Evolutionary conservation across 2,329 filamentous ascomycete species (phyloP), one percentile per base, ranked within the genome.

Genomic region (Penicillium sp.): DNA sequence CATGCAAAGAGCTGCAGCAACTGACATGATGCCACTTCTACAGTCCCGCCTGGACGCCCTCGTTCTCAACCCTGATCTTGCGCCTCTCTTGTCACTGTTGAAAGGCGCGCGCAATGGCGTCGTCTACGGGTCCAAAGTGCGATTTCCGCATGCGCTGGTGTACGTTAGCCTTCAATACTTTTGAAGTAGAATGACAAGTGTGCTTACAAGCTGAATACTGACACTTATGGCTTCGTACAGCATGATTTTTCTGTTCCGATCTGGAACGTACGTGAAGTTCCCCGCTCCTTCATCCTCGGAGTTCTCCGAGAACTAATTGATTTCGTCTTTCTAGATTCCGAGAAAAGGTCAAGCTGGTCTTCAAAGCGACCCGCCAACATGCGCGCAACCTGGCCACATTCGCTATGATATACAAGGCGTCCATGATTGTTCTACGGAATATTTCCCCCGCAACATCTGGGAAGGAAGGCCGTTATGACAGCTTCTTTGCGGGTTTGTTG

Each of bases 221-320:
- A 71, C 60, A 35, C 19, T 50, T 40, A 40, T 31, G 39, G 39
- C 22, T 31, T 54, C 35, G 54, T 41, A 50, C 68, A 92, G 90
- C 53, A 99, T 99, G 94, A 92, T 97, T 66, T 90, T 98, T 69
- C 86, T 99, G 67, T 99, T 99, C 82, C 91, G 95, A 67, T 92
- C 89, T 10, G 95, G 94, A 79, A 89, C 90, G 84, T 91, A 84
- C 70, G 86, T 59, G 19, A 22, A 31, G 46, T 31, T 19, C 14
- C 35, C 82, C n/a, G 35, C 19, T 61, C n/a, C 31, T 7, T 19
- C 16, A 44, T 58, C 59, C 55, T 19, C 19, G 19, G 16, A 19
- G 50, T 58, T 50, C 43, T n/a, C 63, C 27, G 37, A 50, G 36
- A 43, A 56, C 61, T 66, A 54, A 62, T 9, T 33, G 13, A 19